A percentile compares a stretch with the other conserved stretches of the same genome.
Evolutionary conservation across 148 eudicot species (phyloP).

Genomic region (Drosera capensis): DNA sequence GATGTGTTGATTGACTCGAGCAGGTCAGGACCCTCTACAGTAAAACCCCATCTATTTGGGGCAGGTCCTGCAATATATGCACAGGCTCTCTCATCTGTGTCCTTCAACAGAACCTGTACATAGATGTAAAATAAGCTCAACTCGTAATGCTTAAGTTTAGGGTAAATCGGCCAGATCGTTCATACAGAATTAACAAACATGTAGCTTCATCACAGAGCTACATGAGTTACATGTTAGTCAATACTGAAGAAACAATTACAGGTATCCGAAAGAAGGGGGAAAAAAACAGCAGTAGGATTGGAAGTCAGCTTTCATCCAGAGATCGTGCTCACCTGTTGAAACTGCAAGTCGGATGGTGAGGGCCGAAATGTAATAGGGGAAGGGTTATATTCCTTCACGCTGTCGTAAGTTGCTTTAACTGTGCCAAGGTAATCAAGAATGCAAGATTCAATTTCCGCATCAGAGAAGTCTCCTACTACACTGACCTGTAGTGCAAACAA

Average conservation of each 20-base stretch:
- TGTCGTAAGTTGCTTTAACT: conserved; percentile 33
- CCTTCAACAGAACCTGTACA: conserved; percentile 71
- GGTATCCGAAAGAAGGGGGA: too few species aligned
- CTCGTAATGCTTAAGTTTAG: too few species aligned
- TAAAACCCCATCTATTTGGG: conserved; percentile 93
- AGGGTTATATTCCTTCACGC: conserved; percentile 22
- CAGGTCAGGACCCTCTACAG: conserved; percentile 58
- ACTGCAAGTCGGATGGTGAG: conserved; percentile 58
- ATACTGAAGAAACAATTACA: too few species aligned
- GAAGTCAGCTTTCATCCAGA: too few species aligned
- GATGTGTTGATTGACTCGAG: conserved; percentile 23
- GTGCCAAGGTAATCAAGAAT: conserved; percentile 96
- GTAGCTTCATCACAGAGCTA: too few species aligned
- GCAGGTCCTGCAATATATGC: conserved; percentile 99
- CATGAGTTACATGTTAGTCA: not conserved
- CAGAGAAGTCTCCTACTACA: conserved; percentile 91
- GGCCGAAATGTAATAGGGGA: conserved; percentile 58
- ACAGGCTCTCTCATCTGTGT: conserved; percentile 99
- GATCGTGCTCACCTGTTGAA: conserved; percentile 90
- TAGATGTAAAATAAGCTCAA: not conserved
- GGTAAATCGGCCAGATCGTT: too few species aligned
- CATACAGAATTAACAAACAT: too few species aligned
- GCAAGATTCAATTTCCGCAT: conserved; percentile 91
- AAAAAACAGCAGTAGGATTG: too few species aligned
- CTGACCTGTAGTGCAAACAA: conserved; percentile 44